Evolutionary conservation across 1,284 basidiomycete species (phyloP).

Genomic region (Leccinum pallidistipes): DNA sequence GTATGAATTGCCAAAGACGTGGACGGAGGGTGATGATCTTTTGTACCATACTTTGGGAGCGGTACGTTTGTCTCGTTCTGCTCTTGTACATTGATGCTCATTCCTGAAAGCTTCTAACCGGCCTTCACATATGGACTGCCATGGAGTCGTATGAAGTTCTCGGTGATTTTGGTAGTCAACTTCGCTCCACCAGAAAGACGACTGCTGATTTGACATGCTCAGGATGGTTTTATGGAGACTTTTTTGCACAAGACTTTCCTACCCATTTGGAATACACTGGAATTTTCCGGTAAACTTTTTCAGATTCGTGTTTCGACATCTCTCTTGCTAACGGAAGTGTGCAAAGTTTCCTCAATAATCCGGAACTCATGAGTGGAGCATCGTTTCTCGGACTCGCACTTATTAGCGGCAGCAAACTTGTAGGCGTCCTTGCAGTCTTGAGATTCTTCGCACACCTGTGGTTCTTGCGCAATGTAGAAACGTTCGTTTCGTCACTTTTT

Average conservation of each 20-base stretch:
- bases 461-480: slow-evolving; percentile 88
- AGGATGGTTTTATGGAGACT: slow-evolving; percentile 99
- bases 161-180: slow-evolving; percentile 76
- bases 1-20: slow-evolving; percentile 77
- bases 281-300: slow-evolving; percentile 74
- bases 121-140: slow-evolving; percentile 90
- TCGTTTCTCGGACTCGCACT: slow-evolving; percentile 93
- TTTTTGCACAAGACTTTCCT: slow-evolving; percentile 95
- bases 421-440: slow-evolving; percentile 82
- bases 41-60: slow-evolving; percentile 85
- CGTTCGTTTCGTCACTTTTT: slow-evolving; percentile 51
- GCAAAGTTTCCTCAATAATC: slow-evolving; percentile 70
- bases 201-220: slow-evolving; percentile 8
- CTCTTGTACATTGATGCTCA: slow-evolving; percentile 1
- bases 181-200: not conserved
- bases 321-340: slow-evolving; percentile 4
- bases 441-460: slow-evolving; percentile 88
- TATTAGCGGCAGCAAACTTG: slow-evolving; percentile 87
- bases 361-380: slow-evolving; percentile 93
- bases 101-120: slow-evolving; percentile 69
- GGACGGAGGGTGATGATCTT: slow-evolving; percentile 89
- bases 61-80: slow-evolving; percentile 45
- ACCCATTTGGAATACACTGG: slow-evolving; percentile 92
- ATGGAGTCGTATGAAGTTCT: slow-evolving; percentile 90
- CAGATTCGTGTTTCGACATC: not conserved